Conservation (phyloP, 2,329 filamentous ascomycete species). For the Ophiognomonia clavigignenti-juglandacearum region DNA sequence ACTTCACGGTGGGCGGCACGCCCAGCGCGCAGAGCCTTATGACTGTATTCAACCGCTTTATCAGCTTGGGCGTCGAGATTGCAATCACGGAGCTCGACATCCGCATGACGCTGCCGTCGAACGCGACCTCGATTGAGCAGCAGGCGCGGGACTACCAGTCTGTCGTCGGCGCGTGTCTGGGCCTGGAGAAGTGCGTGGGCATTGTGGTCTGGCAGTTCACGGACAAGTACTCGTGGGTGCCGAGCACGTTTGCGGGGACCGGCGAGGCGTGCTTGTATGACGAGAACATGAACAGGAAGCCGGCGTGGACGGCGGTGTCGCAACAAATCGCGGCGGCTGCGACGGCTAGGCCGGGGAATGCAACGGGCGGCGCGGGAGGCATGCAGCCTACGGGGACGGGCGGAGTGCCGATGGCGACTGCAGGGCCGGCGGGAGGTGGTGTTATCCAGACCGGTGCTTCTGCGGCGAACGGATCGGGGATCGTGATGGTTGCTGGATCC, state of each 20-base stretch:
- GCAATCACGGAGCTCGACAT: background rate
- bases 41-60: background rate
- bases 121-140: background rate
- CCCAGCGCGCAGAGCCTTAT: background rate
- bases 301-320: background rate
- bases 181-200: background rate
- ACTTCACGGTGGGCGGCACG: background rate
- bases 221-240: background rate
- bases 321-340: background rate
- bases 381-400: too few relatives aligned
- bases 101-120: background rate
- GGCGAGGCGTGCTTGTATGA: background rate
- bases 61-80: background rate
- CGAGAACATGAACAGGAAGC: background rate
- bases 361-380: too few relatives aligned
- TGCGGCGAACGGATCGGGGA: background rate
- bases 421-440: background rate
- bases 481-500: background rate
- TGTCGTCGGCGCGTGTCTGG: background rate
- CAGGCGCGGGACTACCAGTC: background rate
- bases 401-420: too few relatives aligned
- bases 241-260: background rate
- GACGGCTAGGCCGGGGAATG: background rate
- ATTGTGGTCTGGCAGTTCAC: background rate
- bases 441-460: background rate